phyloP scores from a whole-genome alignment of 352 stramenopile genomes.

The Pythium insidiosum region DNA sequence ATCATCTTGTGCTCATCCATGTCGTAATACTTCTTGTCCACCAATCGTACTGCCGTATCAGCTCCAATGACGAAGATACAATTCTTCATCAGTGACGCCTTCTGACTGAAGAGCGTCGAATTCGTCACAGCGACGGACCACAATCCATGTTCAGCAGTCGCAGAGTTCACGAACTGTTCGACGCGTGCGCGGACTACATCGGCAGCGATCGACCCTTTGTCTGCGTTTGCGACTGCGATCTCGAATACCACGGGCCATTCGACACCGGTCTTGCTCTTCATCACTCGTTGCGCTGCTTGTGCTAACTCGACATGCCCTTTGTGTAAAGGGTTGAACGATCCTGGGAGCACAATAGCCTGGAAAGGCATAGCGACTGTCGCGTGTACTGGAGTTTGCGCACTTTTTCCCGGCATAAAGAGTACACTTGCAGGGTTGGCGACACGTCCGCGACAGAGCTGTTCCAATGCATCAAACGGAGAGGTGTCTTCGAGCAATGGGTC shows the following conservation, averaged over 20 bases:
- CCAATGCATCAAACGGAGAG: too few relatives aligned
- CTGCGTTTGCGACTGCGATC: constrained; percentile 65
- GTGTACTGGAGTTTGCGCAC: too few relatives aligned
- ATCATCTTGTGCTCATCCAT: constrained; percentile 70
- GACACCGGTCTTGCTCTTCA: constrained; percentile 19
- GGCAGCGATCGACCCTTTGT: constrained; percentile 59
- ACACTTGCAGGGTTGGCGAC: too few relatives aligned
- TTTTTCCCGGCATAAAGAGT: too few relatives aligned
- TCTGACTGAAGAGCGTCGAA: constrained; percentile 70
- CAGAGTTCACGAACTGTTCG: constrained; percentile 35
- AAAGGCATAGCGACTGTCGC: constrained; percentile 31
- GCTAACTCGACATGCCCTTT: constrained; percentile 60
- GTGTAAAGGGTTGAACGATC: constrained; percentile 83
- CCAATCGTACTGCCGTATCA: constrained; percentile 81
- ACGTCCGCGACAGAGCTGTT: too few relatives aligned
- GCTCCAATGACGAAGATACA: constrained; percentile 86
- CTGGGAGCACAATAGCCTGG: constrained; percentile 53
- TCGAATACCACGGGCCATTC: constrained; percentile 59
- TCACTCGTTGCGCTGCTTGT: constrained; percentile 28
- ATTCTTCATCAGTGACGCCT: constrained; percentile 62
- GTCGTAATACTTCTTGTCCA: constrained; percentile 89
- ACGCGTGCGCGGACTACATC: constrained; percentile 34
- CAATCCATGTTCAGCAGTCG: neutral
- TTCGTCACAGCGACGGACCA: constrained; percentile 79
- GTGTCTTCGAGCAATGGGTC: too few relatives aligned